phyloP scores from a whole-genome alignment of 495 filamentous ascomycete species.

The Xylaria intraflava region DNA sequence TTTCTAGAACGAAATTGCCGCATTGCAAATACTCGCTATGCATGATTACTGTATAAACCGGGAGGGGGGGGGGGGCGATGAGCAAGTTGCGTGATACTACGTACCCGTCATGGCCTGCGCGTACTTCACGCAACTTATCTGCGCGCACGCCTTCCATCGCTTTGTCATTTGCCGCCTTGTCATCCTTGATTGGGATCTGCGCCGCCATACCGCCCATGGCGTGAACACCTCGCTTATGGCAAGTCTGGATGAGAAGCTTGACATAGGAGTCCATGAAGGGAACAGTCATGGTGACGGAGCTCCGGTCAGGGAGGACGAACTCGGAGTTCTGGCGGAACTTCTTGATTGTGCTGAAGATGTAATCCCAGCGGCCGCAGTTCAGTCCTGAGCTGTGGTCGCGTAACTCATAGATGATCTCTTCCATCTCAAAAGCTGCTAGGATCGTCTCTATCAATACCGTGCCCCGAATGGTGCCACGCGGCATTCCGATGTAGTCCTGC shows the following conservation, averaged over 20 bases:
- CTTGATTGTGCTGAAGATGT: conserved; percentile 99
- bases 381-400: conserved; percentile 93
- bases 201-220: conserved; percentile 99
- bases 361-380: conserved; percentile 99
- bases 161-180: conserved; percentile 80
- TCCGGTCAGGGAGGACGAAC: conserved; percentile 91
- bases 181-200: conserved; percentile 96
- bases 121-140: conserved; percentile 94
- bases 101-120: conserved; percentile 86
- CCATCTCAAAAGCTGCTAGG: conserved; percentile 98
- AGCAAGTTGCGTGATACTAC: conserved; percentile 6
- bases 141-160: conserved; percentile 90
- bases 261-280: conserved; percentile 99
- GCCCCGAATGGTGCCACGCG: conserved; percentile 85
- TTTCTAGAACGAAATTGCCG: neutral
- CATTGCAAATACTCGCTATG: neutral
- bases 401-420: conserved; percentile 99
- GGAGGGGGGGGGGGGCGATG: neutral
- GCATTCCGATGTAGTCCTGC: conserved; percentile 87
- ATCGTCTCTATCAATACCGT: conserved; percentile 99
- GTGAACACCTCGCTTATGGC: conserved; percentile 90
- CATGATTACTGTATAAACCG: neutral
- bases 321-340: conserved; percentile 92
- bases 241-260: conserved; percentile 94
- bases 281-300: conserved; percentile 91